Evolutionary conservation across 495 filamentous ascomycete species (phyloP).

Genomic region (Penicillium nucicola): DNA sequence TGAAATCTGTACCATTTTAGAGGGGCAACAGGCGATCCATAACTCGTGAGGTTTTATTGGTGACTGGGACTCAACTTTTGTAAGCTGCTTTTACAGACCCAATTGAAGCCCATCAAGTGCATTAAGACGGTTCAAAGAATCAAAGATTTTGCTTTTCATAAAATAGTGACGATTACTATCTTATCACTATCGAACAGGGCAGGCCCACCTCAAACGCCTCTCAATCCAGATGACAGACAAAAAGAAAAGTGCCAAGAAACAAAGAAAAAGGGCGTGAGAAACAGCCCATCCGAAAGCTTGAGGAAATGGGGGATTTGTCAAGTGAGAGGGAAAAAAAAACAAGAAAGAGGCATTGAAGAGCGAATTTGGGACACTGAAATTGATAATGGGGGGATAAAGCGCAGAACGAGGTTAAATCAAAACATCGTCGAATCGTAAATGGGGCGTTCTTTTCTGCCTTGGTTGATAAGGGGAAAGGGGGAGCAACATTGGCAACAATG

Average conservation of each 20-base stretch:
- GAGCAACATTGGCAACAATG: background rate
- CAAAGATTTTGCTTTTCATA: background rate
- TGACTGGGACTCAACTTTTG: too few species aligned
- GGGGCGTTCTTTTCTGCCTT: background rate
- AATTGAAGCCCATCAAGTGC: too few species aligned
- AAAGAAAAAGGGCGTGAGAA: slow-evolving; percentile 7
- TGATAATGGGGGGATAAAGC: slow-evolving; percentile 11
- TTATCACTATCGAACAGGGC: slow-evolving; percentile 25
- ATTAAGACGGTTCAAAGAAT: too few species aligned
- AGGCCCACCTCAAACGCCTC: slow-evolving; percentile 21
- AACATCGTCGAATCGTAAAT: slow-evolving; percentile 22
- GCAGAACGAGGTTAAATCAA: slow-evolving; percentile 17
- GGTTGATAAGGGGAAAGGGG: background rate
- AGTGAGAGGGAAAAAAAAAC: too few species aligned
- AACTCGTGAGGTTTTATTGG: too few species aligned
- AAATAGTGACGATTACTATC: slow-evolving; percentile 35
- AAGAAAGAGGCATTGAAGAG: too few species aligned
- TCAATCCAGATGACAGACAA: slow-evolving; percentile 15
- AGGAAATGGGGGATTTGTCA: background rate
- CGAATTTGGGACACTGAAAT: too few species aligned
- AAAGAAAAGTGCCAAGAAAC: slow-evolving; percentile 7
- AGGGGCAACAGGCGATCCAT: too few species aligned
- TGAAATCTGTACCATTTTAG: too few species aligned
- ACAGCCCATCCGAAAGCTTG: slow-evolving; percentile 22
- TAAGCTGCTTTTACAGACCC: too few species aligned